Conservation (phyloP, 2,329 filamentous ascomycete species). For the Penicillium griseofulvum region DNA sequence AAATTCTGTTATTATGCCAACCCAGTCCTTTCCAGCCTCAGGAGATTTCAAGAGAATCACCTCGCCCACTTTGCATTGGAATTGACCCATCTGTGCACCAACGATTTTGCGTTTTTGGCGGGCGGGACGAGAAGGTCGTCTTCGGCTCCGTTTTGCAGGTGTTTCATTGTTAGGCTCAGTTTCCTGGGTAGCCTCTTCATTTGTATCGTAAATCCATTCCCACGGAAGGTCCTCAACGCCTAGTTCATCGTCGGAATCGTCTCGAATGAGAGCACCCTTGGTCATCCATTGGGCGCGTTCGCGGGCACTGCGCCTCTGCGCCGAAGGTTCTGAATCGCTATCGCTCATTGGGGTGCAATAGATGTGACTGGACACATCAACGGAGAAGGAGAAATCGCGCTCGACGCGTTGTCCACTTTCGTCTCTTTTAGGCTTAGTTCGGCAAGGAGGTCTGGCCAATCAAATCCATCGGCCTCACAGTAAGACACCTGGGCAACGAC, state of each 20-base stretch:
- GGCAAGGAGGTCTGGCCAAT: conserved; percentile 14
- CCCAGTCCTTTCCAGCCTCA: conserved; percentile 83
- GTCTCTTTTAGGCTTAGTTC: conserved; percentile 27
- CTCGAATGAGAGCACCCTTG: conserved; percentile 63
- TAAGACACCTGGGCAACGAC: no score
- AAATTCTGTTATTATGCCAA: conserved; percentile 84
- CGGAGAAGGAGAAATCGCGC: conserved; percentile 23
- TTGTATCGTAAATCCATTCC: conserved; percentile 69
- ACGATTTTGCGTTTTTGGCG: conserved; percentile 57
- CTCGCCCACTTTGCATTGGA: conserved; percentile 79
- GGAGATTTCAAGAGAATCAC: conserved; percentile 84
- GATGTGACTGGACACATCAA: neutral
- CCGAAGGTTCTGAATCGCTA: conserved; percentile 16
- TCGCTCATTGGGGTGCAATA: conserved; percentile 4
- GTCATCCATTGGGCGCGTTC: conserved; percentile 51
- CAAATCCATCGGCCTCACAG: neutral
- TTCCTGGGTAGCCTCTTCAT: conserved; percentile 23
- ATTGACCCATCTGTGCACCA: conserved; percentile 77
- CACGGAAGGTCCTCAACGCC: conserved; percentile 69
- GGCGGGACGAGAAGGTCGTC: conserved; percentile 30
- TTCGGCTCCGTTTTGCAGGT: conserved; percentile 25
- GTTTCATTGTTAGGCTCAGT: conserved; percentile 8
- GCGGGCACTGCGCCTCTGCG: conserved; percentile 24
- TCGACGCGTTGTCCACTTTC: conserved; percentile 37
- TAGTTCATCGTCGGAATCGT: conserved; percentile 87